These are phyloP conservation scores for Calonectria pseudoturangicola DNA, from an alignment of 2,329 filamentous ascomycete genomes.

Conservation along the genomic window DNA sequence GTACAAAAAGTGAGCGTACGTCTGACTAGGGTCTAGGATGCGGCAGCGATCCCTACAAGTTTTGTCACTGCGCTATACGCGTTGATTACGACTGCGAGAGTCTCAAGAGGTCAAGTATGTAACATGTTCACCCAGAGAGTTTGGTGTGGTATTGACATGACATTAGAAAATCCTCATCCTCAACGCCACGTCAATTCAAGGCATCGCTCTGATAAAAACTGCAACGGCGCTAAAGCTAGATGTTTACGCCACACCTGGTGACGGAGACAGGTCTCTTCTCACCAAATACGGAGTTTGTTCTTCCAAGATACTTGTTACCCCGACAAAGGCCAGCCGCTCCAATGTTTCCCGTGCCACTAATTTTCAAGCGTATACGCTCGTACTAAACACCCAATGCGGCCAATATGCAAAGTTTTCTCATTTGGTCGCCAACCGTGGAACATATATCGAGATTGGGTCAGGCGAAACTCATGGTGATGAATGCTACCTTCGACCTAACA, in stretches of 20 bases:
- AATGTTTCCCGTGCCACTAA: constrained; percentile 2
- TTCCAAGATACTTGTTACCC: constrained; percentile 6
- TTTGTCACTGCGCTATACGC: constrained; percentile 50
- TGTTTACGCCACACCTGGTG: constrained; percentile 26
- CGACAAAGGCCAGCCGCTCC: constrained; percentile 1
- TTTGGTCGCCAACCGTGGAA: constrained; percentile 12
- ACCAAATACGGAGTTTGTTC: neutral
- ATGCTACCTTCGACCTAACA: constrained; percentile 36
- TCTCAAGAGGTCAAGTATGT: constrained; percentile 4
- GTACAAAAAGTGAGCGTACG: neutral
- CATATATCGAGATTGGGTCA: constrained; percentile 1
- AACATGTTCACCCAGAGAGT: neutral
- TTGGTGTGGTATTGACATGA: neutral
- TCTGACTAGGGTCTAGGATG: constrained; percentile 42
- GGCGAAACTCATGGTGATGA: constrained; percentile 37
- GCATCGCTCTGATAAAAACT: constrained; percentile 48
- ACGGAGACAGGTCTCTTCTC: constrained; percentile 8
- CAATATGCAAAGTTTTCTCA: constrained; percentile 13
- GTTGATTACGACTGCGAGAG: constrained; percentile 40
- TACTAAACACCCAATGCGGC: constrained; percentile 7
- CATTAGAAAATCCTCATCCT: constrained; percentile 48
- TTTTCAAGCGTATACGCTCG: constrained; percentile 10
- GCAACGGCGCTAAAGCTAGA: constrained; percentile 47
- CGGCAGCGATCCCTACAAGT: constrained; percentile 44
- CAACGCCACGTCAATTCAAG: constrained; percentile 46